phyloP scores from a whole-genome alignment of 2,329 filamentous ascomycete genomes.

The Botrytis squamosa region DNA sequence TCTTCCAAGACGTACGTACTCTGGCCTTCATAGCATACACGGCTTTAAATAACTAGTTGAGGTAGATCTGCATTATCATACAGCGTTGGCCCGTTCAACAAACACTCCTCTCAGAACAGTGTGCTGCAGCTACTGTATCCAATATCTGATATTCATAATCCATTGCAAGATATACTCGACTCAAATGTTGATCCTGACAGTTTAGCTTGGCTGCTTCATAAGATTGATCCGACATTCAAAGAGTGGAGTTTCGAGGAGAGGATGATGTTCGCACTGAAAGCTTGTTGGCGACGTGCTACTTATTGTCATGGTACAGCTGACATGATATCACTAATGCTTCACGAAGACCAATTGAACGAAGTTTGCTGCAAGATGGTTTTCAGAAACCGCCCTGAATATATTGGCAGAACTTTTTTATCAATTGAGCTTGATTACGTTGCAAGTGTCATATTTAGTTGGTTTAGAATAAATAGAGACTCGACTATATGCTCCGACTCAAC shows the following conservation, averaged over 20 bases:
- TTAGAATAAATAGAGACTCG: fast-evolving
- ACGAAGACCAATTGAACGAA: neutral
- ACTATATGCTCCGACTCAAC: fast-evolving
- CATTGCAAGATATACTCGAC: fast-evolving
- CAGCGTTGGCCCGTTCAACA: too few species aligned
- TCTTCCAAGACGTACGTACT: neutral
- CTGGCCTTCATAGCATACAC: fast-evolving
- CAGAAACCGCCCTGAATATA: fast-evolving
- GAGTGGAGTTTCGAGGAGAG: neutral
- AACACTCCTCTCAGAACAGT: fast-evolving
- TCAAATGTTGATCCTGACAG: fast-evolving
- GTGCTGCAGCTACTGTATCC: neutral
- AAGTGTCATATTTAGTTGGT: too few species aligned
- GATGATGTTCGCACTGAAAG: neutral
- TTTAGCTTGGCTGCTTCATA: neutral
- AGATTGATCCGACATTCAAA: neutral
- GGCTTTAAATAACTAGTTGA: neutral
- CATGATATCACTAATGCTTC: neutral
- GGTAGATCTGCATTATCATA: neutral
- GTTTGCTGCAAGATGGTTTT: neutral
- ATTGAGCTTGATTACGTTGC: neutral
- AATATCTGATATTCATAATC: neutral
- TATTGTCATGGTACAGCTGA: too few species aligned
- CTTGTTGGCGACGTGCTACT: too few species aligned
- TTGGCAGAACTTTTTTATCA: neutral